Conservation (phyloP, 108 stramenopile genomes). For the Nannochloropsis salina region DNA sequence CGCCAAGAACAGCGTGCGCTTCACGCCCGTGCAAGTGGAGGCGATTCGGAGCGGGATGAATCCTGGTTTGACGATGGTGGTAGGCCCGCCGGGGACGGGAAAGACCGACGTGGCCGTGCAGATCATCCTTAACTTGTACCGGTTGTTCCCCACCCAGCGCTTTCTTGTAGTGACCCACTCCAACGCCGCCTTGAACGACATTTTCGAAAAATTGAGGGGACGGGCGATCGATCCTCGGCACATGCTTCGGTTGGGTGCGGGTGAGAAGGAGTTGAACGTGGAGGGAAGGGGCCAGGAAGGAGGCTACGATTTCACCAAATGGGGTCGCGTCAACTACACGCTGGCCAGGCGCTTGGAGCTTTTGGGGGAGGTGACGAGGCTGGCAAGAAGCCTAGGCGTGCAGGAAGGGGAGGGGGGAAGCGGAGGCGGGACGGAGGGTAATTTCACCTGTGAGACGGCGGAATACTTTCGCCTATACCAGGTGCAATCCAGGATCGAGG, state of each 20-base stretch:
- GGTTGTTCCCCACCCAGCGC: constrained; percentile 79
- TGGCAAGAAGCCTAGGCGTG: constrained; percentile 75
- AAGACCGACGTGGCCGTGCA: constrained; percentile 92
- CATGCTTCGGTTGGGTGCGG: constrained; percentile 83
- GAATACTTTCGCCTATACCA: constrained; percentile 69
- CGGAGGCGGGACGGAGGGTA: constrained; percentile 70
- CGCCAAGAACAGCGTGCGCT: constrained; percentile 75
- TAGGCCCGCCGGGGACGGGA: constrained; percentile 93
- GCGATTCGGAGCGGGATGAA: constrained; percentile 89
- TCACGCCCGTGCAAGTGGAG: constrained; percentile 86
- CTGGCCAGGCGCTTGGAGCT: constrained; percentile 67
- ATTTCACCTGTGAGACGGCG: constrained; percentile 90
- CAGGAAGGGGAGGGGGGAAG: constrained; percentile 65
- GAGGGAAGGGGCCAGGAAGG: constrained; percentile 56
- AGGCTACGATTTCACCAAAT: constrained; percentile 70
- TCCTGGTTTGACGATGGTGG: constrained; percentile 82
- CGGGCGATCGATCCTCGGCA: constrained; percentile 78
- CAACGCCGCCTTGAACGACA: constrained; percentile 96
- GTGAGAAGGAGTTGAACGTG: constrained; percentile 74
- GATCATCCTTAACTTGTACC: constrained; percentile 88
- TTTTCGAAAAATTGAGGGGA: constrained; percentile 92
- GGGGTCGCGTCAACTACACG: constrained; percentile 81
- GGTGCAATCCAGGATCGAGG: constrained; percentile 49
- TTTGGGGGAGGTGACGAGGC: constrained; percentile 74
- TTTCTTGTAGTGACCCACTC: constrained; percentile 94